A percentile compares a stretch with the other conserved stretches of the same genome.
phyloP scores from a whole-genome alignment of 176 grass and related monocot species.

The Phoenix dactylifera region DNA sequence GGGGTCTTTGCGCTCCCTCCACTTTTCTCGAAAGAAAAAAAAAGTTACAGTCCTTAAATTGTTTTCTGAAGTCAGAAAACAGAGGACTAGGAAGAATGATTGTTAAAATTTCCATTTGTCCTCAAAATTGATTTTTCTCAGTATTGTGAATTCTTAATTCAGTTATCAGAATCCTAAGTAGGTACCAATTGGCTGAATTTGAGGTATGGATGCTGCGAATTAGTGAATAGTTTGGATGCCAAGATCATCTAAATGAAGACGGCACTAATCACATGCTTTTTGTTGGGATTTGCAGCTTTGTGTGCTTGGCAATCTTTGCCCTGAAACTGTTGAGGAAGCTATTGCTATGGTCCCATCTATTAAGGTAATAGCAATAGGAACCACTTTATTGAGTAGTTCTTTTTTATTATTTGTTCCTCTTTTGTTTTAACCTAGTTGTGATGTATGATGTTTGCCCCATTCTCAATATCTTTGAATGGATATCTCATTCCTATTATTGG shows the following conservation, averaged over 20 bases:
- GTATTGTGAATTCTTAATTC: conserved; percentile 21
- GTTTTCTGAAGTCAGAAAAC: no score
- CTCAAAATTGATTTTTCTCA: no score
- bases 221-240: neutral
- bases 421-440: neutral
- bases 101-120: no score
- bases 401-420: neutral
- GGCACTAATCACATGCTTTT: no score
- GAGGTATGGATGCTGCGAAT: conserved; percentile 24
- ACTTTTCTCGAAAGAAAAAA: no score
- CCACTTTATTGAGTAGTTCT: neutral
- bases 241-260: no score
- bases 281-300: conserved; percentile 45
- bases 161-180: conserved; percentile 43
- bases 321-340: conserved; percentile 76
- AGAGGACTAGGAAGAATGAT: no score
- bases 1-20: no score
- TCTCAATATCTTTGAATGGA: no score
- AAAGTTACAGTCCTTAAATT: no score
- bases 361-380: conserved; percentile 22
- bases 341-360: conserved; percentile 76
- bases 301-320: conserved; percentile 85
- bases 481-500: no score
- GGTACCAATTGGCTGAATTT: conserved; percentile 46
- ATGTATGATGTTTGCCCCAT: neutral